Conservation (phyloP, 441 rosid genomes). For the Croton setiger region DNA sequence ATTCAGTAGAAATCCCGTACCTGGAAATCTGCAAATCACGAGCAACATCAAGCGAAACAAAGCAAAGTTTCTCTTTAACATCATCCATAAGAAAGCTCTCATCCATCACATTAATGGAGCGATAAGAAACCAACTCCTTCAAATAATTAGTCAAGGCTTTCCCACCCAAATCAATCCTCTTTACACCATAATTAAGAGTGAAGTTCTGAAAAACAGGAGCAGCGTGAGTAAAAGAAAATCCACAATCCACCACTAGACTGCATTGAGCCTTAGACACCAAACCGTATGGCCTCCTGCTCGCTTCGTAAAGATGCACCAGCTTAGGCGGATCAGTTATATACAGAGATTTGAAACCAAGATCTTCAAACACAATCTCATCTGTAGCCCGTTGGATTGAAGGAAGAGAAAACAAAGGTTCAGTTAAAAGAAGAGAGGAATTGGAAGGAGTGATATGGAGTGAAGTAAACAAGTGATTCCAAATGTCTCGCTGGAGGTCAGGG, state of each 20-base stretch:
- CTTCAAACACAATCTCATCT: slow-evolving; percentile 87
- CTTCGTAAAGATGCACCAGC: slow-evolving; percentile 82
- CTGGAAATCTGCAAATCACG: slow-evolving; percentile 69
- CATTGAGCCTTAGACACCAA: slow-evolving; percentile 63
- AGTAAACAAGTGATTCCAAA: slow-evolving; percentile 76
- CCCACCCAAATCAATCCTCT: slow-evolving; percentile 89
- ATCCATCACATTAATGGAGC: slow-evolving; percentile 79
- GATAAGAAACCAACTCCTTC: slow-evolving; percentile 84
- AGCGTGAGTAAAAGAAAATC: slow-evolving; percentile 91
- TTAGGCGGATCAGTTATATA: slow-evolving; percentile 67
- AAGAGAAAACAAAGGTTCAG: slow-evolving; percentile 68
- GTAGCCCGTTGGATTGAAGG: slow-evolving; percentile 74
- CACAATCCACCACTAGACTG: slow-evolving; percentile 84
- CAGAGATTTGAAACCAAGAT: slow-evolving; percentile 65
- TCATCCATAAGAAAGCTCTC: slow-evolving; percentile 83
- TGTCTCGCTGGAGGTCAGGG: slow-evolving; percentile 84
- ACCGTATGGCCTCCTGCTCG: slow-evolving; percentile 52
- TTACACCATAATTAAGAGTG: slow-evolving; percentile 62
- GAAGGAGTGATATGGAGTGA: slow-evolving; percentile 51
- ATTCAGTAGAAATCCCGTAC: slow-evolving; percentile 18
- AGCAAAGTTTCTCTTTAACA: slow-evolving; percentile 93
- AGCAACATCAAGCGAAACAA: slow-evolving; percentile 73
- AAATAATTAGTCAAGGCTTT: slow-evolving; percentile 90
- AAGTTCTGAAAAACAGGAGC: slow-evolving; percentile 82
- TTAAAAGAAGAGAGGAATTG: slow-evolving; percentile 63